Evolutionary conservation across 164 flowering plant genomes (phyloP).

Genomic region (Piper longum): DNA sequence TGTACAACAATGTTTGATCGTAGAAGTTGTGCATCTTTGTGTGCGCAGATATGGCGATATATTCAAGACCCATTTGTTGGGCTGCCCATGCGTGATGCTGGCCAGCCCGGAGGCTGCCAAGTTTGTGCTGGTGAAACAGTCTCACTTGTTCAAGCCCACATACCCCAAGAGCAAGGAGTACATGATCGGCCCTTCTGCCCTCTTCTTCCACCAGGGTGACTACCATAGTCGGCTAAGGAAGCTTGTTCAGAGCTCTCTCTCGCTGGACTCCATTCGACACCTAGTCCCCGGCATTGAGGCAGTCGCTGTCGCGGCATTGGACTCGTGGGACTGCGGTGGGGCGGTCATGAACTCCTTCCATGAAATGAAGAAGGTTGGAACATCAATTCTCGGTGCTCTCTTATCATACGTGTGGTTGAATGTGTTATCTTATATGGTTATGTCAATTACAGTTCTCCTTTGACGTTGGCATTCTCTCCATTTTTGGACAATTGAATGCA

Average conservation of each 20-base stretch:
- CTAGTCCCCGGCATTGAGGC: conserved; percentile 36
- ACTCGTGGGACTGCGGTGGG: conserved; percentile 37
- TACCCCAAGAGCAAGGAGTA: conserved; percentile 18
- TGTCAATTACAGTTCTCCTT: conserved; percentile 41
- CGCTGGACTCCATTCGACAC: conserved; percentile 29
- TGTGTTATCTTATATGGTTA: no score
- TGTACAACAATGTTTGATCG: neutral
- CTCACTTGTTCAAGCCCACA: conserved; percentile 83
- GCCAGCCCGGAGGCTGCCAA: conserved; percentile 14
- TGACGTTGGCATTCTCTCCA: conserved; percentile 47
- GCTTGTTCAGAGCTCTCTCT: conserved; percentile 46
- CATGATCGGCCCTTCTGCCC: conserved; percentile 72
- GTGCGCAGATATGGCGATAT: conserved; percentile 64
- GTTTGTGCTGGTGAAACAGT: conserved; percentile 51
- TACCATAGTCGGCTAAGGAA: conserved; percentile 58
- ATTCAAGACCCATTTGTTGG: conserved; percentile 79
- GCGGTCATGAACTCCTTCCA: conserved; percentile 41
- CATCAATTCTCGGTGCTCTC: neutral
- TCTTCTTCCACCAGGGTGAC: conserved; percentile 78
- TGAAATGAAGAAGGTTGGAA: conserved; percentile 71
- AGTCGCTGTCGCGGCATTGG: conserved; percentile 22
- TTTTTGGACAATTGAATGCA: conserved; percentile 39
- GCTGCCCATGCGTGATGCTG: conserved; percentile 72
- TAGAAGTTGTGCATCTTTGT: neutral
- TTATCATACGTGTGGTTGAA: neutral